These are phyloP conservation scores for Ceratobasidium theobromae DNA, from an alignment of 1,284 basidiomycete species.

Conservation along the genomic window DNA sequence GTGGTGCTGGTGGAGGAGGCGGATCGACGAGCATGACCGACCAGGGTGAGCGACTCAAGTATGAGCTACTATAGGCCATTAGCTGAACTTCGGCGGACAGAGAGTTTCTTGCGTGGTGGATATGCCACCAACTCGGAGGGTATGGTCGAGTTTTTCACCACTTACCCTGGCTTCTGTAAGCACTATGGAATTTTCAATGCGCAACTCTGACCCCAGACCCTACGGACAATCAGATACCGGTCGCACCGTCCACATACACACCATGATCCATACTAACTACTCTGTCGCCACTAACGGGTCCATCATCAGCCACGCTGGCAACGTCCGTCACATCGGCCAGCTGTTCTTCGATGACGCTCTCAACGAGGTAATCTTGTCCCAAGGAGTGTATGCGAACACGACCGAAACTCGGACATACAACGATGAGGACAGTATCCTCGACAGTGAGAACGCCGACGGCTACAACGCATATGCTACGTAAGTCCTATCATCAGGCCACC, in stretches of 20 bases:
- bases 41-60: conserved; percentile 40
- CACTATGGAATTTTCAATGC: conserved; percentile 36
- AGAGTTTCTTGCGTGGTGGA: conserved; percentile 63
- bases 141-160: conserved; percentile 64
- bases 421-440: conserved; percentile 39
- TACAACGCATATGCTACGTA: conserved; percentile 38
- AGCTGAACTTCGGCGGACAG: conserved; percentile 28
- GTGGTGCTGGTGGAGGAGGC: conserved; percentile 6
- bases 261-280: conserved; percentile 41
- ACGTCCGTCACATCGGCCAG: conserved; percentile 57
- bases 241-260: conserved; percentile 49
- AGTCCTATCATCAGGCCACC: not conserved
- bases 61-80: not conserved
- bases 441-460: conserved; percentile 39
- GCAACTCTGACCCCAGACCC: conserved; percentile 39
- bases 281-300: conserved; percentile 42
- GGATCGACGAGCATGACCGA: not conserved
- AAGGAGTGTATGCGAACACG: conserved; percentile 40
- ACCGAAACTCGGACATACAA: conserved; percentile 40
- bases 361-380: conserved; percentile 46
- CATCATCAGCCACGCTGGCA: conserved; percentile 47
- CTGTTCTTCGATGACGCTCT: conserved; percentile 66
- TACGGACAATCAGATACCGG: conserved; percentile 47
- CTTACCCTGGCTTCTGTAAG: conserved; percentile 61
- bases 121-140: conserved; percentile 67